phyloP scores from a whole-genome alignment of 1,139 yeast genomes.

The Schwanniomyces etchellsii region DNA sequence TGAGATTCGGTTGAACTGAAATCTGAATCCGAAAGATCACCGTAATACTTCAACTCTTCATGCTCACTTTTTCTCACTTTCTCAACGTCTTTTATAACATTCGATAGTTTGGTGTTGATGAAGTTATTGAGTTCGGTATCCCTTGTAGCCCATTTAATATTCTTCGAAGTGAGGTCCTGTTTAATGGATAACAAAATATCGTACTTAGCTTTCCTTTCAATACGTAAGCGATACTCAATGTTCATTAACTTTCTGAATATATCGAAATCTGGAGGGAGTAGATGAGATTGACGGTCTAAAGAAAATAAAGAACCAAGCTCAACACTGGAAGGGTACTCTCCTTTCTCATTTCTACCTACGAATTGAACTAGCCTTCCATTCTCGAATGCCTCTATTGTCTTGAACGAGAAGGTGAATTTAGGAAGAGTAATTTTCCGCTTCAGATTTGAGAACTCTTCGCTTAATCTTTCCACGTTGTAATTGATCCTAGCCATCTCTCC shows the following conservation, averaged over 20 bases:
- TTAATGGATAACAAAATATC: constrained; percentile 30
- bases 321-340: constrained; percentile 13
- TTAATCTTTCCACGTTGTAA: constrained; percentile 17
- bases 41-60: no score
- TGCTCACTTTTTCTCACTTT: constrained; percentile 20
- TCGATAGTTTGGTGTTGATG: constrained; percentile 24
- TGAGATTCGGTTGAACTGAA: background rate
- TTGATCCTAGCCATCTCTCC: constrained; percentile 27
- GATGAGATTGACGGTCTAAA: constrained; percentile 16
- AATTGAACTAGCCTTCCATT: constrained; percentile 14
- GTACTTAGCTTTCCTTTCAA: constrained; percentile 29
- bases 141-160: constrained; percentile 36
- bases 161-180: constrained; percentile 25
- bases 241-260: constrained; percentile 27
- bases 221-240: constrained; percentile 28
- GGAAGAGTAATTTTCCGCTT: constrained; percentile 24
- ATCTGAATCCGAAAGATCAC: no score
- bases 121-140: constrained; percentile 35
- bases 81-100: constrained; percentile 26
- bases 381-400: constrained; percentile 23
- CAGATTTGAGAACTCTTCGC: constrained; percentile 20
- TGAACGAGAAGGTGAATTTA: constrained; percentile 21
- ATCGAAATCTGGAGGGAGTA: constrained; percentile 26
- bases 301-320: constrained; percentile 22
- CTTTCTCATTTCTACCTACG: constrained; percentile 10